phyloP scores from a whole-genome alignment of 495 filamentous ascomycete genomes.

The Talaromyces liani region DNA sequence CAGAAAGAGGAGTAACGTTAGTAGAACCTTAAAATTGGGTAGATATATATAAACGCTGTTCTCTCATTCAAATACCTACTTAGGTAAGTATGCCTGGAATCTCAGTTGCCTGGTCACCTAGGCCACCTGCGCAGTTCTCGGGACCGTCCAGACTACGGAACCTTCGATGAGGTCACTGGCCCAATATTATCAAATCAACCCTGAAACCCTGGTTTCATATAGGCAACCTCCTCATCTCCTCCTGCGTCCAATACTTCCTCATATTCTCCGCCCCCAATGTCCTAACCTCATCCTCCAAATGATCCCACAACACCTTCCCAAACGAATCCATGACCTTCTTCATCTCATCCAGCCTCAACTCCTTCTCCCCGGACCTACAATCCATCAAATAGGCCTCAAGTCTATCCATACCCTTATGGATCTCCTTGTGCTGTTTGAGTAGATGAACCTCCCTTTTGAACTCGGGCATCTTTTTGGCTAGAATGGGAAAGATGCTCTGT shows the following conservation, averaged over 20 bases:
- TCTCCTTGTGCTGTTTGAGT: constrained; percentile 70
- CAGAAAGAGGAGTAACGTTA: no score
- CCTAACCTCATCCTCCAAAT: constrained; percentile 42
- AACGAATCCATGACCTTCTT: constrained; percentile 61
- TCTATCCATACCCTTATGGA: constrained; percentile 72
- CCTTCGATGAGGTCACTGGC: no score
- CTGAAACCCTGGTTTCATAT: constrained; percentile 48
- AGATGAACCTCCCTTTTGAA: constrained; percentile 54
- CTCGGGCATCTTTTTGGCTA: constrained; percentile 74
- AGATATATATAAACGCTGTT: no score
- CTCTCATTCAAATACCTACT: no score
- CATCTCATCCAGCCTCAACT: constrained; percentile 60
- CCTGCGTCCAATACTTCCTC: constrained; percentile 71
- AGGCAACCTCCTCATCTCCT: constrained; percentile 67
- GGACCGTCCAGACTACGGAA: no score
- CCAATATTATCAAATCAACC: not conserved
- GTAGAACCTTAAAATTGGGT: no score
- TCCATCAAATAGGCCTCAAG: constrained; percentile 59
- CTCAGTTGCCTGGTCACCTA: no score
- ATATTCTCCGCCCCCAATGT: constrained; percentile 34
- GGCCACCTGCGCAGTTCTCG: no score
- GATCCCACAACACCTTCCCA: constrained; percentile 61
- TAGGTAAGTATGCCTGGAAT: no score
- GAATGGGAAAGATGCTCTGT: constrained; percentile 67
- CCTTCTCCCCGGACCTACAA: constrained; percentile 57